Percentiles rank a stretch among this genome's conserved stretches.
Conservation (phyloP, 371 early-diverging fungal species). For the Syncephalastrum monosporum region DNA sequence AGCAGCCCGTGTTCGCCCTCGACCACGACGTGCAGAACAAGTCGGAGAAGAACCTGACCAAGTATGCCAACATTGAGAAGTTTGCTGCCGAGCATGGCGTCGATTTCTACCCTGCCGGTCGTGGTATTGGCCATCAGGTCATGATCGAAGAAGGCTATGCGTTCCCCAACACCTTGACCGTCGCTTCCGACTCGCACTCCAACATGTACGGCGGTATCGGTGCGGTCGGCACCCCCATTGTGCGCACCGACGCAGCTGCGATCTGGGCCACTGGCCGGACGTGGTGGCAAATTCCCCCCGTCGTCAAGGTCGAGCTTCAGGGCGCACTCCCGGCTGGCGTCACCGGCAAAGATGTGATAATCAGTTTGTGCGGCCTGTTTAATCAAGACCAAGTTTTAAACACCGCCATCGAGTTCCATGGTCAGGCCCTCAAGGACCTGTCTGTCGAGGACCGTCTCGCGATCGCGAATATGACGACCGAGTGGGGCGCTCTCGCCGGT, state of each 20-base stretch:
- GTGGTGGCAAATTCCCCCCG: constrained; percentile 98
- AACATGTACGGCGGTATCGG: constrained; percentile 98
- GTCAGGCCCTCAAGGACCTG: constrained; percentile 66
- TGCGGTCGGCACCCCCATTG: constrained; percentile 92
- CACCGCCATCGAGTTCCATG: constrained; percentile 91
- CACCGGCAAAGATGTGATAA: constrained; percentile 95
- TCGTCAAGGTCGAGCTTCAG: constrained; percentile 80
- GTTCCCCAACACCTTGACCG: constrained; percentile 88
- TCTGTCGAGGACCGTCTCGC: constrained; percentile 90
- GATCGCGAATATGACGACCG: constrained; percentile 98
- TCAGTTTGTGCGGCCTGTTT: constrained; percentile 85
- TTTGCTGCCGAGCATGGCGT: constrained; percentile 86
- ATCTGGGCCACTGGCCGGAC: constrained; percentile 97
- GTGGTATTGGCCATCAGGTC: constrained; percentile 97
- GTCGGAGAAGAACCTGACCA: constrained; percentile 80
- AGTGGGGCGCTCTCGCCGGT: constrained; percentile 97
- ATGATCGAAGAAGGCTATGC: constrained; percentile 97
- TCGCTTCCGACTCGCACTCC: constrained; percentile 97
- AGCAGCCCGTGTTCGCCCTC: constrained; percentile 91
- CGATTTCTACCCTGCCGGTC: constrained; percentile 93
- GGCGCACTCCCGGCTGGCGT: constrained; percentile 76
- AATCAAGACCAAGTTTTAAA: constrained; percentile 91
- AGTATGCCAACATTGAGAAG: constrained; percentile 79
- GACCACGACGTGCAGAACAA: constrained; percentile 98
- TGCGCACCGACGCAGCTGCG: constrained; percentile 95